Evolutionary conservation across 805 yeast genomes (phyloP).

Genomic region (Debaryomyces tyrocola): DNA sequence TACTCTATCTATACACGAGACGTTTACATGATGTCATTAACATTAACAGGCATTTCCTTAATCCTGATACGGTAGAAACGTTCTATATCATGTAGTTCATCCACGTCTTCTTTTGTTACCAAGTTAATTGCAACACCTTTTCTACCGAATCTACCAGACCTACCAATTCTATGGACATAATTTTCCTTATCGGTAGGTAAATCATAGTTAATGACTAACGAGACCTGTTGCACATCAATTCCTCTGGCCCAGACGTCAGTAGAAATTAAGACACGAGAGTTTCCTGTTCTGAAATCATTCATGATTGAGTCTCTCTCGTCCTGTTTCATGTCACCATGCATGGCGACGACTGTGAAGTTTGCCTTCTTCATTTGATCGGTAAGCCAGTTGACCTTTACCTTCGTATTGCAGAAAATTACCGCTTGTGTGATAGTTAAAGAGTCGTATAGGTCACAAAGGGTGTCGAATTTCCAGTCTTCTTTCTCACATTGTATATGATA

Average conservation of each 20-base stretch:
- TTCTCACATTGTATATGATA: constrained; percentile 86
- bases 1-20: too few species aligned
- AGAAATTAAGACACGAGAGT: constrained; percentile 89
- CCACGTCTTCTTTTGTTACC: constrained; percentile 76
- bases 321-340: constrained; percentile 97
- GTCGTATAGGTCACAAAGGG: constrained; percentile 92
- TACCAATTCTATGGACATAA: constrained; percentile 96
- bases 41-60: constrained; percentile 76
- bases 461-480: constrained; percentile 93
- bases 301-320: constrained; percentile 91
- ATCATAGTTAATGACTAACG: constrained; percentile 93
- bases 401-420: constrained; percentile 96
- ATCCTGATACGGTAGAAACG: constrained; percentile 72
- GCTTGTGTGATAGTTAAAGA: constrained; percentile 95
- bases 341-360: constrained; percentile 89
- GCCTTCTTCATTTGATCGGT: constrained; percentile 74
- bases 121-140: constrained; percentile 98
- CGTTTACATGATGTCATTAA: constrained; percentile 40
- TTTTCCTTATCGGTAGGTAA: constrained; percentile 91
- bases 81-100: constrained; percentile 72
- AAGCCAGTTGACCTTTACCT: constrained; percentile 90
- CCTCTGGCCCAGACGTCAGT: constrained; percentile 99
- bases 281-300: constrained; percentile 94
- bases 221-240: constrained; percentile 97
- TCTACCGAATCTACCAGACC: constrained; percentile 98